Evolutionary conservation across 2,329 filamentous ascomycete genomes (phyloP).

Genomic region (Leptosphaerulina australis): DNA sequence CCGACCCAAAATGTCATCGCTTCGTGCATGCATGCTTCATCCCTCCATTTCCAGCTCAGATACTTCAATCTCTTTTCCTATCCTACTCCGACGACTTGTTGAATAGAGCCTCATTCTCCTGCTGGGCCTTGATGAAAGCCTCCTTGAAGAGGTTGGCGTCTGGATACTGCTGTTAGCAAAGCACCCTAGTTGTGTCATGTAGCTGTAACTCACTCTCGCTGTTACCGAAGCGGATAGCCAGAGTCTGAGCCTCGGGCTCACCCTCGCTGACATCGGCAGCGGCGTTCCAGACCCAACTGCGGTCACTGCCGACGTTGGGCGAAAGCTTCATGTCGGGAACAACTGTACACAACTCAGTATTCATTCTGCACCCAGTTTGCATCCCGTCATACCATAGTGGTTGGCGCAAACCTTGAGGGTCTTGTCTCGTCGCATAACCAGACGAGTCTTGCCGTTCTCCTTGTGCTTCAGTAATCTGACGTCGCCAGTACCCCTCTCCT

Average conservation of each 20-base stretch:
- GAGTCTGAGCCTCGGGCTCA: constrained; percentile 91
- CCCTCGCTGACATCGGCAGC: constrained; percentile 98
- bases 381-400: constrained; percentile 81
- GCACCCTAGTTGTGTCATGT: not conserved
- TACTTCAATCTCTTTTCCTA: constrained; percentile 17
- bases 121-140: constrained; percentile 93
- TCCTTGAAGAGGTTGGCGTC: constrained; percentile 98
- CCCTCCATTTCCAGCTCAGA: constrained; percentile 9
- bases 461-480: constrained; percentile 97
- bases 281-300: constrained; percentile 99
- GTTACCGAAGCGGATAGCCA: constrained; percentile 98
- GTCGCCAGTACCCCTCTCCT: constrained; percentile 97
- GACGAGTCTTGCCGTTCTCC: constrained; percentile 95
- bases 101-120: constrained; percentile 92
- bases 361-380: constrained; percentile 8
- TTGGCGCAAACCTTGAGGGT: constrained; percentile 99
- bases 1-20: constrained; percentile 37
- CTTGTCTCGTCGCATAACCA: constrained; percentile 99
- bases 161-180: constrained; percentile 47
- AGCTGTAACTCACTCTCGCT: constrained; percentile 73
- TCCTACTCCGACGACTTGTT: constrained; percentile 54
- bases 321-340: constrained; percentile 99
- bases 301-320: constrained; percentile 96
- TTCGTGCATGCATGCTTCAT: constrained; percentile 32
- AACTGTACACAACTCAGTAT: constrained; percentile 61